Conservation (phyloP, 345 rosid species). For the Barbarea vulgaris region DNA sequence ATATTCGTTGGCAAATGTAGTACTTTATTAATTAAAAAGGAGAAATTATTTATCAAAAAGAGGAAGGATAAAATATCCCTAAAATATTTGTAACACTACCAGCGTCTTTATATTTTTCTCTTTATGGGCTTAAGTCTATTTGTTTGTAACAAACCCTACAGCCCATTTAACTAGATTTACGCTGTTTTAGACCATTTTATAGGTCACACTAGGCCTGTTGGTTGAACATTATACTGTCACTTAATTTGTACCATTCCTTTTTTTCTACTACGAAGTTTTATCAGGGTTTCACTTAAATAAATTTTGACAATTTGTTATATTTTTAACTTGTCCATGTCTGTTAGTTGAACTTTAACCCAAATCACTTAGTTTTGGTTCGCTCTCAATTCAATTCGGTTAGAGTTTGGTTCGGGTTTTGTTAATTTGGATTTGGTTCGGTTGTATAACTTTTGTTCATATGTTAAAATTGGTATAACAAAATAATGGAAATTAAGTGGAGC, state of each 20-base stretch:
- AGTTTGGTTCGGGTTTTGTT: too few relatives aligned
- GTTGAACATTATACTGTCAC: background rate
- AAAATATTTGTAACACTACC: too few relatives aligned
- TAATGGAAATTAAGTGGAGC: background rate
- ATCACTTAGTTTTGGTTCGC: background rate
- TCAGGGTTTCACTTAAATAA: background rate
- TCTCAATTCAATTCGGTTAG: background rate
- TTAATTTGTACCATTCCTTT: background rate
- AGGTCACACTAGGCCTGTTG: conserved; percentile 6
- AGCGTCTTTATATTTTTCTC: too few relatives aligned
- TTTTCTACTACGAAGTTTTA: background rate
- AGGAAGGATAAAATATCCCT: background rate
- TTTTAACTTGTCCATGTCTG: background rate
- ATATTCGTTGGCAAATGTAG: conserved; percentile 26
- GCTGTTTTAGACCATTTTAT: background rate
- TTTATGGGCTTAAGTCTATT: conserved; percentile 4
- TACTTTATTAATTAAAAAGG: background rate
- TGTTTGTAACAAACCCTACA: background rate
- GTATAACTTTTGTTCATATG: background rate
- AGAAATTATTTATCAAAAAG: background rate
- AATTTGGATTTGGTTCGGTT: background rate
- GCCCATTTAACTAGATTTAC: conserved; percentile 11
- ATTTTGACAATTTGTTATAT: background rate
- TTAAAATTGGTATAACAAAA: too few relatives aligned
- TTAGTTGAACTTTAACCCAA: background rate